These are phyloP conservation scores for Pyrrhoderma lamaoense DNA, from an alignment of 1,284 basidiomycete species.

Conservation along the genomic window DNA sequence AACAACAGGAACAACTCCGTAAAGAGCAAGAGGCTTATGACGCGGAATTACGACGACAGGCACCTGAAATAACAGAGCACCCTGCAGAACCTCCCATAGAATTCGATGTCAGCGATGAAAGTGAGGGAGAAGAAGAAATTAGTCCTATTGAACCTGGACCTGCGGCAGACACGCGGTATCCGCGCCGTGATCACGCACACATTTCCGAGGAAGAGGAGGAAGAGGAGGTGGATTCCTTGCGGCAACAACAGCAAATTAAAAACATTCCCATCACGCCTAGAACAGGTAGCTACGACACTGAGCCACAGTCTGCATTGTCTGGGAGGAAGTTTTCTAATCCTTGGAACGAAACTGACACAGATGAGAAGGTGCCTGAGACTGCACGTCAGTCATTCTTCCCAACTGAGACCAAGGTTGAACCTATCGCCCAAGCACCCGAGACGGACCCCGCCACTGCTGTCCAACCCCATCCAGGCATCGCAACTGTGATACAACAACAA, in stretches of 20 bases:
- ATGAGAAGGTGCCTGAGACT: constrained; percentile 6
- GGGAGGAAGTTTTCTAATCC: constrained; percentile 3
- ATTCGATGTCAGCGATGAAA: constrained; percentile 76
- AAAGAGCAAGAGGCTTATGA: constrained; percentile 45
- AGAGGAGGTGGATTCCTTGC: constrained; percentile 30
- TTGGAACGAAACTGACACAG: constrained; percentile 1
- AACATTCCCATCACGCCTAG: constrained; percentile 5
- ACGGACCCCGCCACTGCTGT: constrained; percentile 6
- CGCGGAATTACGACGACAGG: constrained; percentile 20
- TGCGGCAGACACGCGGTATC: constrained; percentile 11
- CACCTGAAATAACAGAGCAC: constrained; percentile 26
- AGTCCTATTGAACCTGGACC: constrained; percentile 26
- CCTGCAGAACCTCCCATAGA: constrained; percentile 56
- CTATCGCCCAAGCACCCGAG: neutral
- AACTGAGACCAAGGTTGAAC: neutral
- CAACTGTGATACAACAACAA: constrained; percentile 6
- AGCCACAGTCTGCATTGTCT: constrained; percentile 5
- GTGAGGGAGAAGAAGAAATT: constrained; percentile 56
- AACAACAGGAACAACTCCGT: constrained; percentile 38
- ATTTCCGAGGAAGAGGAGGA: constrained; percentile 62
- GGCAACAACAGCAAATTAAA: constrained; percentile 14
- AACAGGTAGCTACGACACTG: neutral
- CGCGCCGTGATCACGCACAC: constrained; percentile 36
- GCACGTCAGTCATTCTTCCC: constrained; percentile 16
- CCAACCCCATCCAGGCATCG: constrained; percentile 13